A percentile compares a stretch with the other conserved stretches of the same genome.
phyloP scores from a whole-genome alignment of 2,329 filamentous ascomycete genomes.

The Ceratocystis papillata region DNA sequence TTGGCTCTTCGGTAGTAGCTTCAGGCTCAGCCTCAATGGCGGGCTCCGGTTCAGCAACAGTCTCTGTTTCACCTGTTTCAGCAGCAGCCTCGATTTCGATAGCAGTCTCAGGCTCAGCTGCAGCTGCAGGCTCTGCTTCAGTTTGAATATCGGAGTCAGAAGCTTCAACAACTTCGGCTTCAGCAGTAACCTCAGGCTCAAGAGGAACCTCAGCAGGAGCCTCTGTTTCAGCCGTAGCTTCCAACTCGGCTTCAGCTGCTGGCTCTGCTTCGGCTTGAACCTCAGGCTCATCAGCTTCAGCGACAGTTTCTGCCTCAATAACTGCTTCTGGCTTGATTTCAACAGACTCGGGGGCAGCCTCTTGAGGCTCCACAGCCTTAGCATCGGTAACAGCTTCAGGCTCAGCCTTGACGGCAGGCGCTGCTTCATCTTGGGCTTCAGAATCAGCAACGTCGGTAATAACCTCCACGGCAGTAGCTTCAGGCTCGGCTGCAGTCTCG shows the following conservation, averaged over 20 bases:
- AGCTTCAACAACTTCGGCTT: no score
- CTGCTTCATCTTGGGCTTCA: constrained; percentile 8
- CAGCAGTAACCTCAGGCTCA: no score
- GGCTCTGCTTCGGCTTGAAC: not conserved
- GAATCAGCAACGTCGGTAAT: constrained; percentile 5
- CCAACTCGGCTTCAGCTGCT: not conserved
- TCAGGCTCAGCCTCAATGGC: constrained; percentile 1
- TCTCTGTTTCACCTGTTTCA: not conserved
- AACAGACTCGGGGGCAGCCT: not conserved
- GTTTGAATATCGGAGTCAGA: not conserved
- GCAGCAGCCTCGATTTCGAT: constrained; percentile 8
- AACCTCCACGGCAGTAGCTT: constrained; percentile 8
- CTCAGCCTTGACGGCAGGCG: not conserved
- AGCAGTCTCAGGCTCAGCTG: constrained; percentile 9
- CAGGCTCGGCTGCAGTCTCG: constrained; percentile 16
- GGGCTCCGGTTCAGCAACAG: not conserved
- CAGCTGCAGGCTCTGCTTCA: not conserved
- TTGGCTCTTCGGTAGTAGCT: not conserved
- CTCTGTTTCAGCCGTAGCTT: constrained; percentile 18
- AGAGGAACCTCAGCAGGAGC: constrained; percentile 10
- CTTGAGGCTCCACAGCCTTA: not conserved
- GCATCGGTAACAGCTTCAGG: not conserved
- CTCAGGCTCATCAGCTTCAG: not conserved
- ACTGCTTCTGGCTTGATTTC: not conserved
- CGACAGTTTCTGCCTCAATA: not conserved